Conservation (phyloP, 257 asterid species). For the Oldenlandia corymbosa region DNA sequence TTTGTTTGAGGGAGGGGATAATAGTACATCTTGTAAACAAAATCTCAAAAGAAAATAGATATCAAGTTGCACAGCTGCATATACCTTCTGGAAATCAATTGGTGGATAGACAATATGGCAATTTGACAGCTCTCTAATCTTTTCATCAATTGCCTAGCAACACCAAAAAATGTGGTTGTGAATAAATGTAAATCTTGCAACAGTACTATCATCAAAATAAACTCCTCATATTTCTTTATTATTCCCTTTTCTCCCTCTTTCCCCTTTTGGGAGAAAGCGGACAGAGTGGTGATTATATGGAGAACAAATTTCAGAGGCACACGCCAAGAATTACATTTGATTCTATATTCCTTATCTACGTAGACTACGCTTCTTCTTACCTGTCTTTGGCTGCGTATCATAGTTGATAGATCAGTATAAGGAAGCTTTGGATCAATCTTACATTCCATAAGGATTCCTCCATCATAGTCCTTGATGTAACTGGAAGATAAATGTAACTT, state of each 20-base stretch:
- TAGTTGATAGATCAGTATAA: conserved; percentile 88
- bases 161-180: conserved; percentile 4
- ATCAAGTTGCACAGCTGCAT: conserved; percentile 17
- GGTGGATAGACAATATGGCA: conserved; percentile 93
- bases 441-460: conserved; percentile 99
- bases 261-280: background rate
- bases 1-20: background rate
- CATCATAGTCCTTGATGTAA: conserved; percentile 92
- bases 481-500: too few species aligned
- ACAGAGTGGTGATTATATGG: background rate
- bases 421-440: conserved; percentile 97
- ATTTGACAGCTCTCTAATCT: conserved; percentile 90
- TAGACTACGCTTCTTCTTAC: conserved; percentile 28
- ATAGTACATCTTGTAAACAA: background rate
- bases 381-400: conserved; percentile 97
- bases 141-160: conserved; percentile 92
- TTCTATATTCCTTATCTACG: background rate
- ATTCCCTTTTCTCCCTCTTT: background rate
- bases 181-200: conserved; percentile 1
- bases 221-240: background rate
- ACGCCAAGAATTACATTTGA: background rate
- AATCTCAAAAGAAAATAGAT: conserved; percentile 1
- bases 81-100: conserved; percentile 95
- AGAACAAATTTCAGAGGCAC: background rate
- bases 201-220: background rate